phyloP scores from a whole-genome alignment of 2,329 filamentous ascomycete genomes.

The Ophiostoma novo-ulmi region DNA sequence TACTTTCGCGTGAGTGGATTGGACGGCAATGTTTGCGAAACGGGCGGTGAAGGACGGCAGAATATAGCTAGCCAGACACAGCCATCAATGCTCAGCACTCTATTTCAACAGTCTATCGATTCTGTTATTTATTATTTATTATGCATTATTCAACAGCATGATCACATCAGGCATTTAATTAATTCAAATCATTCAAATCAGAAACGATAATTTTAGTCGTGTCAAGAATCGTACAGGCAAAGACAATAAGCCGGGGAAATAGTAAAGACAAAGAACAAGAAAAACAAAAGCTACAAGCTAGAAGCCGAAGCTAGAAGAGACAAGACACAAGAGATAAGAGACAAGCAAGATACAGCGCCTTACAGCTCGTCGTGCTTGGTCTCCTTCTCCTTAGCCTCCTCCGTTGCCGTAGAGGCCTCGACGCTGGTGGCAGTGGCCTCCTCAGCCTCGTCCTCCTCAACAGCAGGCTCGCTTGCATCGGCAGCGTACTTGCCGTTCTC shows the following conservation, averaged over 20 bases:
- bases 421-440: constrained; percentile 39
- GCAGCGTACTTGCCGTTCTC: constrained; percentile 91
- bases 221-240: constrained; percentile 13
- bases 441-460: constrained; percentile 45
- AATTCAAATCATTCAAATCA: not conserved
- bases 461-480: constrained; percentile 45
- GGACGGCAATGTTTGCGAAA: not conserved
- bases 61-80: not conserved
- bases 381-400: constrained; percentile 42
- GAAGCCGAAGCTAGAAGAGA: not conserved
- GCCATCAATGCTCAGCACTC: not conserved
- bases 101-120: too few relatives aligned
- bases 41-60: constrained; percentile 16
- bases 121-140: too few relatives aligned
- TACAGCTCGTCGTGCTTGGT: constrained; percentile 70
- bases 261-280: not conserved
- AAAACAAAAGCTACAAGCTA: not conserved
- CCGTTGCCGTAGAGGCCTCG: constrained; percentile 36
- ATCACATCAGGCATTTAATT: not conserved
- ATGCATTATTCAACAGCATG: too few relatives aligned
- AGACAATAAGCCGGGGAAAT: constrained; percentile 7
- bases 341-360: not conserved
- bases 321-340: not conserved
- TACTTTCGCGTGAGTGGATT: constrained; percentile 11
- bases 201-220: constrained; percentile 9